Base-by-base conservation (phyloP, 148 eudicot species). In the Rhododendron mucronatum region DNA sequence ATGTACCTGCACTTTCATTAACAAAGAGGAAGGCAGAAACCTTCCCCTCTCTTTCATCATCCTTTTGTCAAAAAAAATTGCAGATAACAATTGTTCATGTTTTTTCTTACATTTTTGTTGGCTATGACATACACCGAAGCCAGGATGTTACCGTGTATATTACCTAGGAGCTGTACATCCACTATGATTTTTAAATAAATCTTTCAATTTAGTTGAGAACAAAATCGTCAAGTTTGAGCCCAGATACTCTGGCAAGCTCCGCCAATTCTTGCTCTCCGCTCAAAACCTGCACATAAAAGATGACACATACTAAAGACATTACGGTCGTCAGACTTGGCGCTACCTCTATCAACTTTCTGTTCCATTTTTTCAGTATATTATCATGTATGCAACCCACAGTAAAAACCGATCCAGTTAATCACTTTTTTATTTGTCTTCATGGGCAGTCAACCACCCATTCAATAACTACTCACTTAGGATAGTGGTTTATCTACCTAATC, bases 261-360 rank as follows among this genome's bases (percentile, higher is more conserved):
- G 89, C 83, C 74, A 95, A 88, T 37, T 90, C 90, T 87, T 93
- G 92, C 85, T 93, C 94, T 63, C 98, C 98, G 37, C 93, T 91
- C 78, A 93, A 85, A 35, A 94, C 93, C 98, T 95, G 92, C 86
- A 88, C 79, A n/a, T 81, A 78, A 80, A 39, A 47, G 23, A 86
- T n/a, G 76, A 53, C 28, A 77, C 81, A 53, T 21, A n/a, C 39
- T 78, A 59, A 47, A 82, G 48, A 83, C 10, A 41, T 3, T 14
- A 18, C 39, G 26, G 37, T n/a, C 2, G 30, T 20, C 71, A 45
- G 33, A 20, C 7, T 18, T 26, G 20, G 51, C 16, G 28, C 39
- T 59, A 20, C 10, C 16, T 5, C 78, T 35, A 3, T 33, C 30
- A 28, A 15, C 26, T 39, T 53, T 57, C 3, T 73, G 5, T 35